Evolutionary conservation across 306 rosid genomes (phyloP).

Genomic region (Medicago ruthenica): DNA sequence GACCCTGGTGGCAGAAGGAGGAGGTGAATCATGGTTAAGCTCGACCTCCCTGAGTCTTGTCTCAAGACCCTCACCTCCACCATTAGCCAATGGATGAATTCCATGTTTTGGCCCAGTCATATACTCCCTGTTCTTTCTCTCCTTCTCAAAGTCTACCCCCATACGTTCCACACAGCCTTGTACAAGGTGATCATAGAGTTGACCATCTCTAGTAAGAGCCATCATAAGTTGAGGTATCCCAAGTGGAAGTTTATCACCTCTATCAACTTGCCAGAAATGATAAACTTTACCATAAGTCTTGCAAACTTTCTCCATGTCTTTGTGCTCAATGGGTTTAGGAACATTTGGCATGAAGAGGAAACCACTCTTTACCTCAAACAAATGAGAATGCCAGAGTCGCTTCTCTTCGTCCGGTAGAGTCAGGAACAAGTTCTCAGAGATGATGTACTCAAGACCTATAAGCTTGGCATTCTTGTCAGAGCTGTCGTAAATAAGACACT

Average conservation of each 20-base stretch:
- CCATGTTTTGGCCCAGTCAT: conserved; percentile 70
- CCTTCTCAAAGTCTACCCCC: conserved; percentile 50
- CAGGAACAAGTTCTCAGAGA: conserved; percentile 63
- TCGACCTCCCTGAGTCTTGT: conserved; percentile 66
- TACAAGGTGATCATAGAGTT: conserved; percentile 51
- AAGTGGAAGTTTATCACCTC: conserved; percentile 63
- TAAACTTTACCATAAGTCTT: conserved; percentile 80
- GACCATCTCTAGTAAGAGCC: conserved; percentile 80
- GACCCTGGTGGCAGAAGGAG: conserved; percentile 43
- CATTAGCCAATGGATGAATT: conserved; percentile 78
- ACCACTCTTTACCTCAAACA: conserved; percentile 86
- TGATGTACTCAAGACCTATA: conserved; percentile 72
- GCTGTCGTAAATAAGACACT: conserved; percentile 76
- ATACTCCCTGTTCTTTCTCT: conserved; percentile 64
- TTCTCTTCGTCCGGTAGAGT: conserved; percentile 83
- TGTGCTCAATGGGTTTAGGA: conserved; percentile 53
- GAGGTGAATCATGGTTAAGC: conserved; percentile 1
- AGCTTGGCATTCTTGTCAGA: conserved; percentile 45
- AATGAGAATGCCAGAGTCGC: conserved; percentile 80
- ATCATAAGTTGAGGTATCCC: conserved; percentile 82
- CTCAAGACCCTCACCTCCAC: conserved; percentile 65
- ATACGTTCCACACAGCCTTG: conserved; percentile 51
- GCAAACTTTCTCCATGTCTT: conserved; percentile 65
- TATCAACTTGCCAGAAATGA: conserved; percentile 89
- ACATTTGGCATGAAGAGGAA: conserved; percentile 61